Conservation (phyloP, 139 green algal genomes). For the Zygnema cylindricum region DNA sequence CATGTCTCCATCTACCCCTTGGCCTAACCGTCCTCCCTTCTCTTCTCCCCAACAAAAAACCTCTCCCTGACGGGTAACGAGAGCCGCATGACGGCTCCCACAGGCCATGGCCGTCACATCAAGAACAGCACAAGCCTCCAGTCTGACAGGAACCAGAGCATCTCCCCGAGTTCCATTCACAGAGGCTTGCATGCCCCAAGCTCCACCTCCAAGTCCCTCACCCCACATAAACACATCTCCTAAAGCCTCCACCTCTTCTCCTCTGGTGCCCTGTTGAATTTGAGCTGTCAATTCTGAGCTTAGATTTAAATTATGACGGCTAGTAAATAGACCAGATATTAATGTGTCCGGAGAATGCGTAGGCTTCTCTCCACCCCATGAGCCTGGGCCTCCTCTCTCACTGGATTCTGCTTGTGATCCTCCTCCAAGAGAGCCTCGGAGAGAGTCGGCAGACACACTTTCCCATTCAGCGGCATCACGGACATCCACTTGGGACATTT, state of each 20-base stretch:
- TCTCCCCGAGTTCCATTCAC: constrained; percentile 18
- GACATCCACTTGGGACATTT: neutral
- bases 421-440: neutral
- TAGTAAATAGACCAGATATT: neutral
- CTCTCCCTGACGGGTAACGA: constrained; percentile 56
- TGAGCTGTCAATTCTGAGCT: neutral
- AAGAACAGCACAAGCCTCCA: constrained; percentile 51
- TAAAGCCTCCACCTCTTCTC: constrained; percentile 26
- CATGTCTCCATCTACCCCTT: constrained; percentile 46
- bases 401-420: neutral
- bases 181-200: constrained; percentile 9
- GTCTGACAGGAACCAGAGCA: constrained; percentile 6
- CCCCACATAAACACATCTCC: constrained; percentile 61
- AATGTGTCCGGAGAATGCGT: neutral
- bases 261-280: neutral
- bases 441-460: neutral
- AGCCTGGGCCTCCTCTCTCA: neutral
- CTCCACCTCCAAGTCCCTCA: constrained; percentile 49
- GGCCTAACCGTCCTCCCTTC: constrained; percentile 42
- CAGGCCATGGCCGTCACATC: constrained; percentile 57
- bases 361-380: neutral
- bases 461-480: neutral
- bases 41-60: constrained; percentile 61
- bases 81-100: constrained; percentile 40
- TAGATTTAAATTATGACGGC: neutral